Conservation (phyloP, 1,284 basidiomycete genomes). For the Apiotrichum akiyoshidainum region DNA sequence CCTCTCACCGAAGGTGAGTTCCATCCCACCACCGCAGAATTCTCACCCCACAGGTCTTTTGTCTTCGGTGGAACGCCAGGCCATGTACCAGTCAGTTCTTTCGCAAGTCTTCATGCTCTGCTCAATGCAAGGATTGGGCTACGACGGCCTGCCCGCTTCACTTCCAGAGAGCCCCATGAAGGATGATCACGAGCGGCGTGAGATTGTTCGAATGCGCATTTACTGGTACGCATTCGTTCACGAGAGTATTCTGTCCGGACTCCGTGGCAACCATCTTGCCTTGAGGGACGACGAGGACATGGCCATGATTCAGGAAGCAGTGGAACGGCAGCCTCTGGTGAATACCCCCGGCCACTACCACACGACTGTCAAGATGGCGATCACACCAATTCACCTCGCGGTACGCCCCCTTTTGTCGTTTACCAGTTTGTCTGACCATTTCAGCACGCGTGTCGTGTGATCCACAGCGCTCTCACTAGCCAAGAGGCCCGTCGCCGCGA, state of each 20-base stretch:
- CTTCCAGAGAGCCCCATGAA: conserved; percentile 38
- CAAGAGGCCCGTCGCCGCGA: conserved; percentile 62
- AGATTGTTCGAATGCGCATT: conserved; percentile 63
- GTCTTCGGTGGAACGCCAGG: conserved; percentile 58
- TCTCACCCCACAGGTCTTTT: conserved; percentile 48
- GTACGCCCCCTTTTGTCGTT: conserved; percentile 23
- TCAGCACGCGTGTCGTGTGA: conserved; percentile 63
- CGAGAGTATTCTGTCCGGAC: conserved; percentile 70
- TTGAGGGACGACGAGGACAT: conserved; percentile 54
- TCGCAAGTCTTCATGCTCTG: conserved; percentile 70
- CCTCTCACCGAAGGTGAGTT: conserved; percentile 73
- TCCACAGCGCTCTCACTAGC: conserved; percentile 72
- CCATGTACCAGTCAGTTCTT: conserved; percentile 63
- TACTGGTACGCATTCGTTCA: conserved; percentile 80
- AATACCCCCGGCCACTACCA: conserved; percentile 29
- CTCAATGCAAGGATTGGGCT: conserved; percentile 56
- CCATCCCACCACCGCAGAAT: conserved; percentile 1
- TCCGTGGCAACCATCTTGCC: conserved; percentile 71
- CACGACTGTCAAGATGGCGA: conserved; percentile 52
- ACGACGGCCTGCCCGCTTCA: conserved; percentile 54
- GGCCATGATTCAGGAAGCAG: conserved; percentile 5
- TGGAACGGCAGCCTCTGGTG: conserved; percentile 9
- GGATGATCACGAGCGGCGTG: conserved; percentile 53
- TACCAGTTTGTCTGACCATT: conserved; percentile 15
- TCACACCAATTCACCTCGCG: conserved; percentile 65